Conservation (phyloP, 148 eudicot genomes). For the Heliamphora exappendiculata region DNA sequence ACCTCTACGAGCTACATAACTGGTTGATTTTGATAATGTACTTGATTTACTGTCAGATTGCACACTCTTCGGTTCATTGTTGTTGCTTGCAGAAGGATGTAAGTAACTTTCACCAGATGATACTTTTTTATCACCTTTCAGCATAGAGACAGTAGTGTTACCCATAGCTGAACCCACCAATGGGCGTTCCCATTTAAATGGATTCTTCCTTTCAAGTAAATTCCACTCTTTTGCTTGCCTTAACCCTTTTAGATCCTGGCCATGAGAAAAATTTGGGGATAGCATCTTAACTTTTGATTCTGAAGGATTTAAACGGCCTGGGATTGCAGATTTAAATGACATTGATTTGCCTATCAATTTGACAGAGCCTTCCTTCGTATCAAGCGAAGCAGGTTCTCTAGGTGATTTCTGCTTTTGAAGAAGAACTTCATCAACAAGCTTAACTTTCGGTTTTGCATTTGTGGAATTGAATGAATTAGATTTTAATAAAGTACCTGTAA, state of each 20-base stretch:
- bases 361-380: slow-evolving; percentile 43
- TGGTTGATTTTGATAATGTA: slow-evolving; percentile 33
- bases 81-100: slow-evolving; percentile 27
- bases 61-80: slow-evolving; percentile 36
- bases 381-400: slow-evolving; percentile 30
- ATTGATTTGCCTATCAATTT: slow-evolving; percentile 55
- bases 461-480: slow-evolving; percentile 66
- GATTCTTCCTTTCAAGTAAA: slow-evolving; percentile 57
- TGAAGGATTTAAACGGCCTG: slow-evolving; percentile 35
- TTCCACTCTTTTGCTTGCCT: slow-evolving; percentile 49
- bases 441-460: slow-evolving; percentile 50
- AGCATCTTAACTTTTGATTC: slow-evolving; percentile 86
- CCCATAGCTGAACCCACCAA: slow-evolving; percentile 25
- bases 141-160: slow-evolving; percentile 21
- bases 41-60: slow-evolving; percentile 38
- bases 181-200: slow-evolving; percentile 45
- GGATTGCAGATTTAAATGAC: slow-evolving; percentile 54
- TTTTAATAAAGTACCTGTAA: slow-evolving; percentile 62
- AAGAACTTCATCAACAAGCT: slow-evolving; percentile 52
- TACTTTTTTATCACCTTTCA: slow-evolving; percentile 27
- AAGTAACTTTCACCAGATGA: slow-evolving; percentile 33
- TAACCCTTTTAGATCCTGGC: slow-evolving; percentile 49
- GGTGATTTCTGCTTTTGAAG: slow-evolving; percentile 58
- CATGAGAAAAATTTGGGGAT: slow-evolving; percentile 56
- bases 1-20: slow-evolving; percentile 28